phyloP scores from a whole-genome alignment of 2,329 filamentous ascomycete species.

The Pseudogymnoascus sp. region DNA sequence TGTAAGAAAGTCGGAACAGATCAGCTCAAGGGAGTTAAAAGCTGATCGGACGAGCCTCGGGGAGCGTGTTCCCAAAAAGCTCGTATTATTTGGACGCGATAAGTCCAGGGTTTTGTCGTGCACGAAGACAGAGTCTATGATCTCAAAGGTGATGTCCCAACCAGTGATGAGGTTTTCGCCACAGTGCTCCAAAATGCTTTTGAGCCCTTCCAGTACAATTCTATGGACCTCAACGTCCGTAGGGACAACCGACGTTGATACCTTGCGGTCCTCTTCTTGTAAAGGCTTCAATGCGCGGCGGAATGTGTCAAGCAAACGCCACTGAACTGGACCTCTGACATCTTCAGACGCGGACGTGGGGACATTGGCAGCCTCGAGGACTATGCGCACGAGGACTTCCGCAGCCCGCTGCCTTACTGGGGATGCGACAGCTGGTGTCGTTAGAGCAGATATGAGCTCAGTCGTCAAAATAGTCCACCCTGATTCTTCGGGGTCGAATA shows the following conservation, averaged over 20 bases:
- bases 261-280: constrained; percentile 44
- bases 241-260: constrained; percentile 49
- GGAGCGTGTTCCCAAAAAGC: constrained; percentile 43
- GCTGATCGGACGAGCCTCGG: constrained; percentile 73
- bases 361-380: constrained; percentile 49
- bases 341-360: constrained; percentile 46
- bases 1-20: constrained; percentile 88
- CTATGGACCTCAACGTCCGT: constrained; percentile 75
- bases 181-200: constrained; percentile 76
- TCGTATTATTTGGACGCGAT: constrained; percentile 22
- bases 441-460: constrained; percentile 46
- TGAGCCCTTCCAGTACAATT: constrained; percentile 69
- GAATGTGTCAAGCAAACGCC: constrained; percentile 62
- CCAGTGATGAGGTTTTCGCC: constrained; percentile 76
- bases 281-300: constrained; percentile 53
- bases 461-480: constrained; percentile 66
- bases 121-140: constrained; percentile 75
- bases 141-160: constrained; percentile 79
- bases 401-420: constrained; percentile 54
- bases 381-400: constrained; percentile 53
- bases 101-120: constrained; percentile 16
- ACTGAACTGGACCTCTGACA: constrained; percentile 55
- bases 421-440: constrained; percentile 39
- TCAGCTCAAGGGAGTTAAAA: constrained; percentile 82
- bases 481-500: constrained; percentile 56